These are phyloP conservation scores for Magnaporthiopsis poae DNA, from an alignment of 2,329 filamentous ascomycete species.

Conservation along the genomic window DNA sequence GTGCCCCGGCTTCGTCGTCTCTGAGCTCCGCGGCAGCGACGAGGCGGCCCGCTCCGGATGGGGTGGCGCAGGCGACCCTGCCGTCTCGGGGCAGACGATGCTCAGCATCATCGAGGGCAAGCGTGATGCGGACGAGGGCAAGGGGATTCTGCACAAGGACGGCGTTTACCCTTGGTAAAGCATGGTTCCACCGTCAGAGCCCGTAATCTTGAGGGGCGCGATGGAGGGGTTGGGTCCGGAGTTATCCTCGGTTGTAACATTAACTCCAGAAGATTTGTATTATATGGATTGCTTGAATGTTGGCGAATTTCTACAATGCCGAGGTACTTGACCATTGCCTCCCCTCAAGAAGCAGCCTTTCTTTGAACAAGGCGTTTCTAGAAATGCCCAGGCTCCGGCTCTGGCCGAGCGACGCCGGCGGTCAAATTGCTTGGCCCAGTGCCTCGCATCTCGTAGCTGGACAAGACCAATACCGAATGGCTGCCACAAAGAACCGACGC, in stretches of 20 bases:
- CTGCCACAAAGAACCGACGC: too few relatives aligned
- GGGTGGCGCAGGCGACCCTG: conserved; percentile 1
- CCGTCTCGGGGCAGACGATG: conserved; percentile 3
- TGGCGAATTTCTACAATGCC: too few relatives aligned
- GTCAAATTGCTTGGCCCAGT: too few relatives aligned
- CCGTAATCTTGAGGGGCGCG: too few relatives aligned
- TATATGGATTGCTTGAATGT: too few relatives aligned
- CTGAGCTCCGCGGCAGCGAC: neutral
- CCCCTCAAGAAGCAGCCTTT: too few relatives aligned
- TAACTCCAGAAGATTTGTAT: neutral
- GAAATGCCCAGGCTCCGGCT: too few relatives aligned
- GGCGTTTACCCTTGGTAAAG: conserved; percentile 1
- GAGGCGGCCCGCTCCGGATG: neutral
- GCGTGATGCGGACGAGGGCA: conserved; percentile 1
- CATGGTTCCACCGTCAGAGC: neutral
- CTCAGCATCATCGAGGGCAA: conserved; percentile 2
- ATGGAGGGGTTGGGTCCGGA: neutral
- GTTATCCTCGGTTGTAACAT: neutral
- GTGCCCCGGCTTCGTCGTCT: conserved; percentile 5
- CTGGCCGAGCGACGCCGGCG: too few relatives aligned
- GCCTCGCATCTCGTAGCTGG: too few relatives aligned
- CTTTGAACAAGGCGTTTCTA: too few relatives aligned
- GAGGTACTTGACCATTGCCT: too few relatives aligned
- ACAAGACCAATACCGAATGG: too few relatives aligned
- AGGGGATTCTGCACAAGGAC: conserved; percentile 5